Evolutionary conservation across 495 filamentous ascomycete species (phyloP), one percentile per base, ranked within the genome.

Genomic region (Penicillium angulare): DNA sequence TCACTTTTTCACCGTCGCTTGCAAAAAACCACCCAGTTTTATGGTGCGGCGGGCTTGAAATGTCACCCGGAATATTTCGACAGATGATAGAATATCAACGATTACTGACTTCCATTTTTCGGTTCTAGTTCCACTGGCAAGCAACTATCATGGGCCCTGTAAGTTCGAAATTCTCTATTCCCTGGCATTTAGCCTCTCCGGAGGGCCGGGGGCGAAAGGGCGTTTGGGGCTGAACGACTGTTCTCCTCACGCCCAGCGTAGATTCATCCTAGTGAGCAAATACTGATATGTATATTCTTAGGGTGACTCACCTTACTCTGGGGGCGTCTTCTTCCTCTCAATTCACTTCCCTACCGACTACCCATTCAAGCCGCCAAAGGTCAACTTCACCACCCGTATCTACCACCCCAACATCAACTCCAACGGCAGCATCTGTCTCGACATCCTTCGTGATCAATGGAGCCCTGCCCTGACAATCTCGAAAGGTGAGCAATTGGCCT

Each of bases 371-470:
- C 95, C 93, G 33, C 93, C 93, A 47, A 98, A 98, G 83, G 93
- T 98, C 75, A 97, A 97, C 86, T 98, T 98, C 82, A 97, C 89
- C 53, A 98, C 93, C 45, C 86, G 93, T 63, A 97, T 98, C 80
- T 97, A 98, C 69, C 93, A 98, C 79, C 93, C 93, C 64, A 98
- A 98, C 76, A 98, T 98, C 90, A 98, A 98, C 81, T 95, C 90
- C 56, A 98, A 98, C 69, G 93, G 93, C 68, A 96, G 90, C 72
- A 98, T 98, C 76, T 98, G 93, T 74, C 77, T 98, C 62, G 93
- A 98, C 66, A 98, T 98, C 62, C 75, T 98, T 65, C 83, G 93
- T 75, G 93, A 98, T 70, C 93, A 98, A 78, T 98, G 93, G 93
- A 97, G 92, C 72, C 93, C 93, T 24, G 93, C 93, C 33, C 81